Conservation (phyloP, 2,329 filamentous ascomycete genomes). For the Chaetoscypha palmicola region DNA sequence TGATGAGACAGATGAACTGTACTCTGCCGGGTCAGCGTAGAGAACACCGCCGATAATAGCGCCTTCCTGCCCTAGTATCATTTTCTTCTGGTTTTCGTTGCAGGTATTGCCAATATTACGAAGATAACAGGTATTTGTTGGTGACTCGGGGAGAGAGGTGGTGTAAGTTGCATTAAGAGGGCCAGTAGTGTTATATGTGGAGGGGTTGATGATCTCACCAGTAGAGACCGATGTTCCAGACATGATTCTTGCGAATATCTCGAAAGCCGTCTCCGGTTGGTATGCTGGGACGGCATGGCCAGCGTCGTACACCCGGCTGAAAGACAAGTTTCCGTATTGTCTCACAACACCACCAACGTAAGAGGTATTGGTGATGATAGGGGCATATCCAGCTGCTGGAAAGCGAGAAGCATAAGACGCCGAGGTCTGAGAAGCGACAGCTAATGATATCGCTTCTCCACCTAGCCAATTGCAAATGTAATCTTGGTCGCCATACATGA, state of each 20-base stretch:
- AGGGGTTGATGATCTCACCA: conserved; percentile 45
- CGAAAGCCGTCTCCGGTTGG: conserved; percentile 46
- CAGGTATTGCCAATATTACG: conserved; percentile 50
- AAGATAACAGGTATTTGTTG: conserved; percentile 53
- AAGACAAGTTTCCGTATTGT: conserved; percentile 68
- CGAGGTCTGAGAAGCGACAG: conserved; percentile 45
- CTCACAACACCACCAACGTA: conserved; percentile 67
- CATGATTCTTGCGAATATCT: conserved; percentile 53
- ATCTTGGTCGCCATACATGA: conserved; percentile 63
- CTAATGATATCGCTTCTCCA: conserved; percentile 65
- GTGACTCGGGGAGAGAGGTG: conserved; percentile 43
- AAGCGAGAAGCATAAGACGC: conserved; percentile 48
- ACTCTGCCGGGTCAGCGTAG: conserved; percentile 38
- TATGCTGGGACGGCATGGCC: conserved; percentile 56
- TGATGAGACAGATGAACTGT: conserved; percentile 25
- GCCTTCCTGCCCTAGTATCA: conserved; percentile 43
- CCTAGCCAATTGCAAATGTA: conserved; percentile 65
- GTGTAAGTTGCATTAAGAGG: conserved; percentile 49
- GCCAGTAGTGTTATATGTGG: conserved; percentile 50
- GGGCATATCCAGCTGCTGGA: conserved; percentile 60
- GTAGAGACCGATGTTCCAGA: conserved; percentile 42
- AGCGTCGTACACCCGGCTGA: conserved; percentile 59
- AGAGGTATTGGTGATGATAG: conserved; percentile 59
- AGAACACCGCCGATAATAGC: conserved; percentile 54
- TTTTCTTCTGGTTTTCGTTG: conserved; percentile 41